A percentile compares a stretch with the other conserved stretches of the same genome.
Conservation (phyloP, 495 filamentous ascomycete species). For the Neurospora sp. region DNA sequence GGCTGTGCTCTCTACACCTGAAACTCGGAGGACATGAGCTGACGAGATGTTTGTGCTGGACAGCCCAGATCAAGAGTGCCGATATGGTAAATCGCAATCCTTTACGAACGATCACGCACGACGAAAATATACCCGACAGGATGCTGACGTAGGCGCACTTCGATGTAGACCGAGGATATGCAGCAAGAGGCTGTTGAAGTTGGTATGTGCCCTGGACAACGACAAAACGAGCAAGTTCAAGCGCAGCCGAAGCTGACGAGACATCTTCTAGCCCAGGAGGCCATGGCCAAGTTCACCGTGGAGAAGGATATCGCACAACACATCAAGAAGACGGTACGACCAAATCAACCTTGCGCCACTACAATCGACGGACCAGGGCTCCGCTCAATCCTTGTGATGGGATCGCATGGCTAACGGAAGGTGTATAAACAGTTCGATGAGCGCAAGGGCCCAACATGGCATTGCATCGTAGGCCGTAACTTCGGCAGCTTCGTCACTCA, state of each 20-base stretch:
- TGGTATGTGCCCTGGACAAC: constrained; percentile 47
- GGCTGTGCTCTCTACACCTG: not conserved
- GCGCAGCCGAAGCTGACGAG: not conserved
- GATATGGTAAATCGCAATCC: constrained; percentile 70
- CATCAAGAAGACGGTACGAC: constrained; percentile 6
- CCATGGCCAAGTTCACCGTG: constrained; percentile 83
- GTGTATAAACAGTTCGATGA: constrained; percentile 60
- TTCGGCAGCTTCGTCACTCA: constrained; percentile 99
- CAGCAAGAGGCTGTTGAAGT: constrained; percentile 88
- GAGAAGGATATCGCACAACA: constrained; percentile 58
- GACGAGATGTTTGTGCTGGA: not conserved
- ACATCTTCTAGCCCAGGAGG: constrained; percentile 62
- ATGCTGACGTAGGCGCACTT: constrained; percentile 15
- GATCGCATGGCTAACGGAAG: constrained; percentile 4
- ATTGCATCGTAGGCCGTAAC: constrained; percentile 96
- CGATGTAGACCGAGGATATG: constrained; percentile 87
- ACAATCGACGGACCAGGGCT: constrained; percentile 80
- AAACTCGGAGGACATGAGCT: not conserved
- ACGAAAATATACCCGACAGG: not conserved
- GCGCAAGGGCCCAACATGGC: constrained; percentile 90
- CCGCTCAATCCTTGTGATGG: constrained; percentile 1
- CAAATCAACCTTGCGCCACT: not conserved
- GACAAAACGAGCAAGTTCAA: not conserved
- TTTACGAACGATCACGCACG: not conserved
- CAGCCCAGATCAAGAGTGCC: constrained; percentile 91